Base-by-base conservation (phyloP, 176 grass and related monocot genomes). In the Saccharum officinarum region DNA sequence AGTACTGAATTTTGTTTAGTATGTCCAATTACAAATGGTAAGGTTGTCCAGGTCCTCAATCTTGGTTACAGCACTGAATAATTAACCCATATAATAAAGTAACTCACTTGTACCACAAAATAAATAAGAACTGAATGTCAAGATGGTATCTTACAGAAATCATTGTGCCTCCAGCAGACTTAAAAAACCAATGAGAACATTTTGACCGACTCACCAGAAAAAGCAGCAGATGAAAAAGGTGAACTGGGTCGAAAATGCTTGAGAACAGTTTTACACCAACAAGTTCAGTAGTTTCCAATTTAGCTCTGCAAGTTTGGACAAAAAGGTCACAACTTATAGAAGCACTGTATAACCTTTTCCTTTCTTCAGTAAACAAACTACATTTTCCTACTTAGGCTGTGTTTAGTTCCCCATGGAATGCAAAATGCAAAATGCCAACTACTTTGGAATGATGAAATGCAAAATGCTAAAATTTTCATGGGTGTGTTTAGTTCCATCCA, bases 141-240 rank as follows among this genome's bases (percentile, higher is more conserved):
- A 67, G 17, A 69, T 75, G 74, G 38, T 65, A 47, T 10, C 81
- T 49, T 73, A 63, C 31, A 41, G 57, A 55, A 76, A 83, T 41
- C 34, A 52, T 45, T 76, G n/a, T 83, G 36, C 36, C 18, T 60
- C 46, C 38, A 85, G 20, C 50, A 78, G 44, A 62, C 20, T 9
- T 65, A 78, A 20, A 52, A 74, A 72, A 87, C 33, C 69, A 52
- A 39, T 38, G 47, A 87, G 45, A 83, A 80, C 25, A 86, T 55
- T 36, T 68, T 40, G 26, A 87, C 67, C 33, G 12, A 92, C 96
- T 95, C 80, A 94, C 96, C 81, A 82, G 89, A 49, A 78, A 87
- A 82, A 98, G 91, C 45, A 95, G 80, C 46, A 90, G 11, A 90
- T 98, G 96, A 83, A 95, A 98, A 74, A 94, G 82, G 73, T 86